These are phyloP conservation scores for Drechslerella coelobrocha DNA, from an alignment of 2,329 filamentous ascomycete species.

Conservation along the genomic window DNA sequence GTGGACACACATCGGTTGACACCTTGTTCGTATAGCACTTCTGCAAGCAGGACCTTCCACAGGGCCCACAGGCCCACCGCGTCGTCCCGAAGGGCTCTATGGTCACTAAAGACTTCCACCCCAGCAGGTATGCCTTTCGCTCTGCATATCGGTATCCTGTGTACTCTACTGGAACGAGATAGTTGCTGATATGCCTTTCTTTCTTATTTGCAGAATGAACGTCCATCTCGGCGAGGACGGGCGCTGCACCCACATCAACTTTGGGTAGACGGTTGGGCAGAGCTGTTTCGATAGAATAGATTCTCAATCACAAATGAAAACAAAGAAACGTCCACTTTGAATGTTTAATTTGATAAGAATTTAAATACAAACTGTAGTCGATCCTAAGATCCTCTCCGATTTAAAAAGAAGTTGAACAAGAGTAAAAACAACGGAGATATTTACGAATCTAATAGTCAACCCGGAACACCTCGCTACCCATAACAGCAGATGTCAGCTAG, in stretches of 20 bases:
- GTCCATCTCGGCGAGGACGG: constrained; percentile 53
- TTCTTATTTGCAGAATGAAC: constrained; percentile 52
- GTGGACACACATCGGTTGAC: not conserved
- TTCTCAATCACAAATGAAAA: constrained; percentile 1
- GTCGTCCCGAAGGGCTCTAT: constrained; percentile 50
- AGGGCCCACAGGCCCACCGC: constrained; percentile 46
- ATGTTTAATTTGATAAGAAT: too few species aligned
- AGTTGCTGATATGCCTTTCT: too few species aligned
- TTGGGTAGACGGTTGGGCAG: constrained; percentile 35
- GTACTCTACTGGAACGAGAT: not conserved
- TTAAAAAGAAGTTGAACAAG: constrained; percentile 5
- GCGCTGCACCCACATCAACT: constrained; percentile 51
- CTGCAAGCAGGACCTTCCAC: constrained; percentile 52
- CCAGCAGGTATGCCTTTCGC: constrained; percentile 53
- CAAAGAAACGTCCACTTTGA: too few species aligned
- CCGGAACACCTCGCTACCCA: constrained; percentile 39
- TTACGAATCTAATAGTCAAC: constrained; percentile 4
- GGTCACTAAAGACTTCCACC: constrained; percentile 52
- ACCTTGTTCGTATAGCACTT: constrained; percentile 37
- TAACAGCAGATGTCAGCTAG: constrained; percentile 5
- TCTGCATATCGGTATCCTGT: not conserved
- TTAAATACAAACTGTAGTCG: not conserved
- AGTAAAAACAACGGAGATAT: too few species aligned
- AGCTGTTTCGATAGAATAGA: not conserved
- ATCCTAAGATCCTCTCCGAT: not conserved